Evolutionary conservation across 257 asterid genomes (phyloP).

Genomic region (Verbena officinalis): DNA sequence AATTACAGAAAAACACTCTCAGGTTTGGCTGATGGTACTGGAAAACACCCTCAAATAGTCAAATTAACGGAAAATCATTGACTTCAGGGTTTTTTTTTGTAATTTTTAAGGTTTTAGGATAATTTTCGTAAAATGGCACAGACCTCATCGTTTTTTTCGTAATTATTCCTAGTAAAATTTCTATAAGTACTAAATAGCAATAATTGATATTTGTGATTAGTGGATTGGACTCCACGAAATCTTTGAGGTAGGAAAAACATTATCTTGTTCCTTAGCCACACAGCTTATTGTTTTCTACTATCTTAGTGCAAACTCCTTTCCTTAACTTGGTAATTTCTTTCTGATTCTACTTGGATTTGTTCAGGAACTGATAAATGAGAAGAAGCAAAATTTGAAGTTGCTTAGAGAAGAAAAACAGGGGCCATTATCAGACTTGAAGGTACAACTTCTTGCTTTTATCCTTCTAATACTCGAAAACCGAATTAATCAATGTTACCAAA

Average conservation of each 20-base stretch:
- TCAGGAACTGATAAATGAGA: neutral
- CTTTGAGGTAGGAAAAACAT: slow-evolving; percentile 20
- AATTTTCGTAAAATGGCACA: no score
- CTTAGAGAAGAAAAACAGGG: neutral
- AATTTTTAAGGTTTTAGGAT: no score
- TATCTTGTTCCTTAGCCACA: slow-evolving; percentile 34
- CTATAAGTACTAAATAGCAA: neutral
- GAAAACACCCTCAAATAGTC: no score
- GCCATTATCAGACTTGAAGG: neutral
- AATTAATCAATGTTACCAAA: neutral
- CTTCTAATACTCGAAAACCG: neutral
- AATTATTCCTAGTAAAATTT: neutral
- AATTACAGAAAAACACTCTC: no score
- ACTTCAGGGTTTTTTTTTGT: no score
- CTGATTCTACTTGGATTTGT: neutral
- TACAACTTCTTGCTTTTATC: neutral
- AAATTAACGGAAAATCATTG: no score
- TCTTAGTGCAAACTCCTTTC: no score
- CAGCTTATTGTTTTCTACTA: no score
- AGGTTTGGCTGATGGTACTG: no score
- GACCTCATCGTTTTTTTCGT: no score
- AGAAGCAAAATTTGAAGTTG: neutral
- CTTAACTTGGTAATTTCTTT: neutral
- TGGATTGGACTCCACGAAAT: slow-evolving; percentile 9
- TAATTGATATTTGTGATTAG: neutral